Evolutionary conservation across 2,329 filamentous ascomycete genomes (phyloP).

Genomic region (Bisporella sp.): DNA sequence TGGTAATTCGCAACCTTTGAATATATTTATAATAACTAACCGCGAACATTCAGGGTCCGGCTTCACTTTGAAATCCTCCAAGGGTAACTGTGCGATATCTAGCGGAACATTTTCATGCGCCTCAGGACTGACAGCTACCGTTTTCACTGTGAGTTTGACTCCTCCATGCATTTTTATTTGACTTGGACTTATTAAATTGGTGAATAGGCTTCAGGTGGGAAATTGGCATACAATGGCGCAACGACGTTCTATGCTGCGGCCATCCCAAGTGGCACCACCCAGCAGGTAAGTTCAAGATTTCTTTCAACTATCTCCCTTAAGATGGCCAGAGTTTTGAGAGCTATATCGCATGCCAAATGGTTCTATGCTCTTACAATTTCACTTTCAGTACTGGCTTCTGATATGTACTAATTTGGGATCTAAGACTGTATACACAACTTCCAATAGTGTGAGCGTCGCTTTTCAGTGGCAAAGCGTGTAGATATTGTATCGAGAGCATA

Average conservation of each 20-base stretch:
- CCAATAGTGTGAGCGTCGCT: conserved; percentile 21
- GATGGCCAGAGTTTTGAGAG: no score
- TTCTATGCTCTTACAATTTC: no score
- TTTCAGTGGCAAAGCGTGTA: conserved; percentile 24
- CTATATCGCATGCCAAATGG: no score
- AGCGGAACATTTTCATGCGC: conserved; percentile 48
- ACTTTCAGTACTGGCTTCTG: no score
- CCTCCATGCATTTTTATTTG: background rate
- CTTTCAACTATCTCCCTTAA: no score
- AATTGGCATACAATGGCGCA: conserved; percentile 21
- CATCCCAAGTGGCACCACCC: conserved; percentile 25
- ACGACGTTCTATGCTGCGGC: conserved; percentile 27
- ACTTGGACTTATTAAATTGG: background rate
- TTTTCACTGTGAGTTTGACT: conserved; percentile 23
- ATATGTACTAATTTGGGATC: no score
- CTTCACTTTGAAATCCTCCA: conserved; percentile 46
- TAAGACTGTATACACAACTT: conserved; percentile 21
- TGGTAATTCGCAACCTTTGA: conserved; percentile 33
- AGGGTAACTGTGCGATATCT: conserved; percentile 51
- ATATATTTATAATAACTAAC: background rate
- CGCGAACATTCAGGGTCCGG: conserved; percentile 16
- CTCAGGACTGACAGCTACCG: conserved; percentile 34
- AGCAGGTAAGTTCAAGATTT: conserved; percentile 8
- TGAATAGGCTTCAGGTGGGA: conserved; percentile 13
- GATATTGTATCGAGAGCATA: background rate